A percentile compares a stretch with the other conserved stretches of the same genome.
Conservation (phyloP, 768 basidiomycete genomes). For the Boletus subparvulus region DNA sequence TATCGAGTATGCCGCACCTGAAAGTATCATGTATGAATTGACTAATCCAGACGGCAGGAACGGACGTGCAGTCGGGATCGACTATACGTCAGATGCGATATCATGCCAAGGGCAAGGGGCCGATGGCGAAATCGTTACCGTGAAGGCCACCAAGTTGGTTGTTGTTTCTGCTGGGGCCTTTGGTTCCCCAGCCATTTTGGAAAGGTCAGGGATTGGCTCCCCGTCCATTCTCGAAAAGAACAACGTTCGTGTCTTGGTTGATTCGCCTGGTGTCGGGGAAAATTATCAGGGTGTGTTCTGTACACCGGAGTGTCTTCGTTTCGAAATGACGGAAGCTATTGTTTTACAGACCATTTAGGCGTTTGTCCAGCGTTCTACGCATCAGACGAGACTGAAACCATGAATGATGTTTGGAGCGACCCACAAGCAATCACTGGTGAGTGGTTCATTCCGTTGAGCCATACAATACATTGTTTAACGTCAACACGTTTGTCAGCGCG, state of each 20-base stretch:
- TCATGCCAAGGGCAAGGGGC: constrained; percentile 22
- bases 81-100: constrained; percentile 31
- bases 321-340: no score
- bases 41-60: constrained; percentile 18
- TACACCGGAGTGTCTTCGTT: fast-evolving
- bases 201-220: constrained; percentile 70
- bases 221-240: constrained; percentile 44
- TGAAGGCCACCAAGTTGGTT: constrained; percentile 39
- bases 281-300: constrained; percentile 50
- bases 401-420: constrained; percentile 48
- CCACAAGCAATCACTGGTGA: constrained; percentile 40
- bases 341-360: constrained; percentile 33
- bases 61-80: constrained; percentile 39
- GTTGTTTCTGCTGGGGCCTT: constrained; percentile 55
- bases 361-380: constrained; percentile 35
- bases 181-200: constrained; percentile 56
- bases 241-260: constrained; percentile 49
- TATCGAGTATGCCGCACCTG: background rate
- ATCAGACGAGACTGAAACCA: constrained; percentile 44
- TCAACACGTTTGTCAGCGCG: constrained; percentile 20
- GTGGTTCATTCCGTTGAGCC: constrained; percentile 8
- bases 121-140: constrained; percentile 8
- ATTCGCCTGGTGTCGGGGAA: constrained; percentile 78
- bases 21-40: no score
- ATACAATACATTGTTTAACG: background rate